Evolutionary conservation across 169 alveolate genomes (phyloP), one percentile per base, ranked within the genome.

Genomic region (Cryptosporidium bovis): DNA sequence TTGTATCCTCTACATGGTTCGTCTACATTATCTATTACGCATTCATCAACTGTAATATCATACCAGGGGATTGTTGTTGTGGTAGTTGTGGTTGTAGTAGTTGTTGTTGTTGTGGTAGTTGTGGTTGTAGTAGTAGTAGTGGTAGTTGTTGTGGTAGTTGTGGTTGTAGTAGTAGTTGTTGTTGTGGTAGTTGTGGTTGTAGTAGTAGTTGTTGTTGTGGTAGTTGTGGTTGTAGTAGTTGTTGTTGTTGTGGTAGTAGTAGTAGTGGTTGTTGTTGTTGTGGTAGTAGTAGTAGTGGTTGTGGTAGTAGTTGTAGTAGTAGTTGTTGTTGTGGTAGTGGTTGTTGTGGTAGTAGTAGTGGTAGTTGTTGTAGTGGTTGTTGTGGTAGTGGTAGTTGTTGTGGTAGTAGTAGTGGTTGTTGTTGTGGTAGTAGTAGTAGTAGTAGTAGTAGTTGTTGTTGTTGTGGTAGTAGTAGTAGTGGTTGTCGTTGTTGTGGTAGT

Each of bases 61-160:
- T 33, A 77, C 87, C 87, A 77, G 16, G 87, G 87, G 15, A 31
- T 50, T 3, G 64, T 34, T 2, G 87, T 77, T 13, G 87, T 77
- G 7, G 71, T 77, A 13, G 85, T 77, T 0, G 71, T 77, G 24
- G 85, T 36, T 12, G 55, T 13, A 16, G 51, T 20, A 6, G 33
- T 77, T 16, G 85, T 58, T 3, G 55, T 77, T 1, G 29, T 77
- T 18, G 68, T 29, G 10, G 68, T 69, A 51, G 83, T 51, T 40
- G 83, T 60, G 36, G 83, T 60, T 3, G 58, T 34, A 29, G 83
- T 69, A 20, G 68, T 31, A 8, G 68, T 69, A 0, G 60, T 51
- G 15, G 83, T 66, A 0, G 68, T 27, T 13, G 83, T 53, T 0
- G 83, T 51, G 0, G 66, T 51, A 0, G 83, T 68, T 0, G 67